Evolutionary conservation across 768 basidiomycete genomes (phyloP), one percentile per base, ranked within the genome.

Genomic region (Boletus pseudo-olivaceus): DNA sequence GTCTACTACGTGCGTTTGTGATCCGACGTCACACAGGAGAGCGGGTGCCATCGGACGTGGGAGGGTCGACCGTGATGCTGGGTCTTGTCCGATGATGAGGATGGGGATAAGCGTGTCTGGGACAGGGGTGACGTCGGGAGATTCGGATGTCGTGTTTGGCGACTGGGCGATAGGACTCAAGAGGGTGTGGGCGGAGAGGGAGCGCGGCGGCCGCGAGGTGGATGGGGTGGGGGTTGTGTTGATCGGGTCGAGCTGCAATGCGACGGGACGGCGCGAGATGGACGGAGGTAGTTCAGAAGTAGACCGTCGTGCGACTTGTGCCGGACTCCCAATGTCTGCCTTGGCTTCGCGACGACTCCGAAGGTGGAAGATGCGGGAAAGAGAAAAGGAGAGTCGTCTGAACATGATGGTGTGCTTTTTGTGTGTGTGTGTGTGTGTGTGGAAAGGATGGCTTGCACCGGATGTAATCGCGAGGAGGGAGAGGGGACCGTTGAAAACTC

Each of bases 281-380:
- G 43, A 12, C 5, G 33, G 17, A 2, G 14, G 12, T 6, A 23
- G 29, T 32, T 10, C 43, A 20, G 54, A 56, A 29, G 34, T 34
- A 15, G 32, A 7, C 29, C 14, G 35, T 20, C 26, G 33, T 20
- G 27, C 17, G 4, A n/a, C 11, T 8, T 17, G 32, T 30, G 30
- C 20, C 5, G 54, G 27, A 19, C 23, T n/a, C n/a, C n/a, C 19
- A 47, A 14, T 15, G 4, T 23, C 33, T 14, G n/a, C 33, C 7
- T 55, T 54, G 30, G 45, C 17, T 44, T 35, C 37, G 8, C 56
- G 55, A 47, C 63, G 59, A 30, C 14, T 49, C 10, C 55, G 52
- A 33, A 60, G 29, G 43, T 62, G 59, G 35, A 67, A 59, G 5
- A 66, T 15, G 37, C 59, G 67, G 12, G 54, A 37, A 19, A 68